Conservation (phyloP, 768 basidiomycete species). For the Russula brevipes region DNA sequence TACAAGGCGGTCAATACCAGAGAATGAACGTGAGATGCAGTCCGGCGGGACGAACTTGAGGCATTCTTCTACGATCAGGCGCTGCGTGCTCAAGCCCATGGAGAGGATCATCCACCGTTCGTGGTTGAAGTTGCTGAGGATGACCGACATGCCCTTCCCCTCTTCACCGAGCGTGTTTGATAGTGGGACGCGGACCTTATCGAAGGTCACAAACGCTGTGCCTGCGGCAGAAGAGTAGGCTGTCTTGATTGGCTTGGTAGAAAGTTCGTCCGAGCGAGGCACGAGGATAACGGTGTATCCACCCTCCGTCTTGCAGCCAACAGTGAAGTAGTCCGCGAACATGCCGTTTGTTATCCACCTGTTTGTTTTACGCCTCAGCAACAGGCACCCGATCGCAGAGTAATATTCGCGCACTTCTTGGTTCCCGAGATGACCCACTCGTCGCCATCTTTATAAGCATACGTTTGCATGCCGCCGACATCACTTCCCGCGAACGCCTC, state of each 20-base stretch:
- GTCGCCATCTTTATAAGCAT: constrained; percentile 79
- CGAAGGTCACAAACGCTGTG: constrained; percentile 80
- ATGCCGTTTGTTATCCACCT: constrained; percentile 90
- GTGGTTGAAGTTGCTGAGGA: constrained; percentile 84
- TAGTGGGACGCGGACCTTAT: constrained; percentile 75
- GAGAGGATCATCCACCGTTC: constrained; percentile 85
- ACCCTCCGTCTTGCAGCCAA: constrained; percentile 64
- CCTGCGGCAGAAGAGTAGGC: constrained; percentile 90
- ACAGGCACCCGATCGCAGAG: not conserved
- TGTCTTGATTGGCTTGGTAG: constrained; percentile 88
- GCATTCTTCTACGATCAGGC: constrained; percentile 83
- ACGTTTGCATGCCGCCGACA: constrained; percentile 78
- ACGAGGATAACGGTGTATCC: constrained; percentile 76
- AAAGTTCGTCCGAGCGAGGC: constrained; percentile 62
- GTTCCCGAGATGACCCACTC: constrained; percentile 88
- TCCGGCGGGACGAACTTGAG: constrained; percentile 52
- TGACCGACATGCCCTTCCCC: constrained; percentile 77
- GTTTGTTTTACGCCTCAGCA: constrained; percentile 20
- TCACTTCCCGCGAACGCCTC: constrained; percentile 93
- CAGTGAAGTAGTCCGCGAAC: constrained; percentile 82
- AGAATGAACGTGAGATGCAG: not conserved
- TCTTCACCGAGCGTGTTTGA: constrained; percentile 84
- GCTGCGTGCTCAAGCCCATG: constrained; percentile 67
- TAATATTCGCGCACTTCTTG: constrained; percentile 60
- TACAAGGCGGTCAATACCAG: constrained; percentile 29